These are phyloP conservation scores for Rheum nobile DNA, from an alignment of 148 eudicot species.

Conservation along the genomic window DNA sequence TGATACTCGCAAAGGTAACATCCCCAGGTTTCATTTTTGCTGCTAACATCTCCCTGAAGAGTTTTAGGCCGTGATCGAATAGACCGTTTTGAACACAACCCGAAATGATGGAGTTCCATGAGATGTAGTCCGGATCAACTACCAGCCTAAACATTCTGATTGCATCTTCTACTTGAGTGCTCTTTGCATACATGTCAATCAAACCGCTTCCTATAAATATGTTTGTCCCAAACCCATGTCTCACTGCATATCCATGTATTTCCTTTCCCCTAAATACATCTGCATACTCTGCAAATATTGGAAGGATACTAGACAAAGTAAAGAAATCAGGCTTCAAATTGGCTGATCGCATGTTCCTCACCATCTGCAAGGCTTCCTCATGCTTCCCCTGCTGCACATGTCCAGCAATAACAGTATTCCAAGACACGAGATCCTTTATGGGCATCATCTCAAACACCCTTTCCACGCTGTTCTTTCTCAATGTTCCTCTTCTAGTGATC, in stretches of 20 bases:
- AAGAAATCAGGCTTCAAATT: conserved; percentile 28
- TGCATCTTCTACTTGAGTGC: conserved; percentile 22
- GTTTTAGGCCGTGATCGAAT: conserved; percentile 56
- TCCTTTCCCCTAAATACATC: conserved; percentile 27
- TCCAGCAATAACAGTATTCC: conserved; percentile 37
- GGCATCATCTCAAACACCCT: conserved; percentile 29
- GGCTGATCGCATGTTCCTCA: conserved; percentile 19
- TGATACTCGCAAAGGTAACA: conserved; percentile 3
- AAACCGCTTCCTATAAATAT: conserved; percentile 24
- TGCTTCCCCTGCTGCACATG: conserved; percentile 18
- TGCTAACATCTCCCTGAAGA: conserved; percentile 57
- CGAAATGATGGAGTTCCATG: conserved; percentile 33
- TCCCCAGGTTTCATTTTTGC: conserved; percentile 41
- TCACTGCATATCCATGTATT: conserved; percentile 37
- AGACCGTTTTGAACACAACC: conserved; percentile 45
- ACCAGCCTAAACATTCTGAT: conserved; percentile 16
- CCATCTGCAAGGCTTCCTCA: conserved; percentile 22
- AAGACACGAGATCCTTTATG: conserved; percentile 22
- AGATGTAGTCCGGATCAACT: conserved; percentile 19
- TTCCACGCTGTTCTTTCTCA: conserved; percentile 28
- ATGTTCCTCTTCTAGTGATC: no score
- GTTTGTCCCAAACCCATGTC: conserved; percentile 19
- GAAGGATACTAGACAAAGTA: conserved; percentile 29
- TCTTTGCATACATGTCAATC: conserved; percentile 39
- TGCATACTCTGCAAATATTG: conserved; percentile 29